phyloP scores from a whole-genome alignment of 2,329 filamentous ascomycete species.

The Leptographium wingfieldii region DNA sequence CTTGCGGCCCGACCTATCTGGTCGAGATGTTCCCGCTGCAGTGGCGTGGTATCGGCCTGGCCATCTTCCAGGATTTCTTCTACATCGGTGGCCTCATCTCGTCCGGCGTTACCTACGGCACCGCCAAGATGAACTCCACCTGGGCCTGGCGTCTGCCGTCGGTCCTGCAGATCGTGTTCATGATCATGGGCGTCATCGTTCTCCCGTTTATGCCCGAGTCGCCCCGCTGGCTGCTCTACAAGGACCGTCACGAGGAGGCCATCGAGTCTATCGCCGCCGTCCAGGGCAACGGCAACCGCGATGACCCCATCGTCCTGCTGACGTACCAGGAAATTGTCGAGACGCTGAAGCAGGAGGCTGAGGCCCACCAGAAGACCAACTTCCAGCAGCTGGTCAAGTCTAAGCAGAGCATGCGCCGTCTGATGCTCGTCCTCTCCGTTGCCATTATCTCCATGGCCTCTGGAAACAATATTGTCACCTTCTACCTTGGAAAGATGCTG shows the following conservation, averaged over 20 bases:
- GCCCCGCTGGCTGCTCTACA: conserved; percentile 23
- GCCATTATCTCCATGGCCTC: conserved; percentile 4
- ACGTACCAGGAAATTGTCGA: conserved; percentile 29
- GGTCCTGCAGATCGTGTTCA: conserved; percentile 12
- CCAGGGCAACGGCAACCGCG: conserved; percentile 15
- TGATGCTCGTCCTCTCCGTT: conserved; percentile 6
- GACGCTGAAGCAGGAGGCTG: conserved; percentile 16
- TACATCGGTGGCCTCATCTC: conserved; percentile 35
- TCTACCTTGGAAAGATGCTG: conserved; percentile 12
- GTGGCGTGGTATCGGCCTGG: background rate
- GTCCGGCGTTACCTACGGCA: conserved; percentile 29
- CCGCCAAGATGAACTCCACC: conserved; percentile 29
- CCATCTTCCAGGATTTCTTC: conserved; percentile 26
- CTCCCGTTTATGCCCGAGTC: conserved; percentile 17
- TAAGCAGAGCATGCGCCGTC: conserved; percentile 5
- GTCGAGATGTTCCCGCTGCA: conserved; percentile 27
- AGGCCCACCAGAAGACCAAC: background rate
- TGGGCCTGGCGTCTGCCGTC: conserved; percentile 14
- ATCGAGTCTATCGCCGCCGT: conserved; percentile 23
- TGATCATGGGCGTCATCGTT: conserved; percentile 10
- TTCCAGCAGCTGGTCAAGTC: background rate
- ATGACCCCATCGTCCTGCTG: conserved; percentile 24
- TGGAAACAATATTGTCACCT: conserved; percentile 10
- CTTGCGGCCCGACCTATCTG: conserved; percentile 47
- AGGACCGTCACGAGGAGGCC: conserved; percentile 18